Evolutionary conservation across 2,329 filamentous ascomycete species (phyloP), one percentile per base, ranked within the genome.

Genomic region (Myriosclerotinia duriaeana): DNA sequence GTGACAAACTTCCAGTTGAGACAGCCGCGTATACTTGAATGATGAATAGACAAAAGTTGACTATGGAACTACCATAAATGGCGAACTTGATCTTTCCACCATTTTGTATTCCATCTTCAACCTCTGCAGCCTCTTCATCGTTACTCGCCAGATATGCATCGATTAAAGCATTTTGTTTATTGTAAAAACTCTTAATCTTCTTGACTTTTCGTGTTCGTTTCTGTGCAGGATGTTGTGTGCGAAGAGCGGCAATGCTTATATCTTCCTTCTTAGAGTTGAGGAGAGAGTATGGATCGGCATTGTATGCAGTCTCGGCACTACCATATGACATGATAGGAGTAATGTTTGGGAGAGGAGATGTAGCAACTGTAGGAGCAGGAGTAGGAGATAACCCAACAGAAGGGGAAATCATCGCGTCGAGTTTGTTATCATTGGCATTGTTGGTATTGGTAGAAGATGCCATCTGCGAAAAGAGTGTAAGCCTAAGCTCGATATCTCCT

Each of bases 11-110:
- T 56, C 90, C 88, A 0, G 93, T 97, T 0, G 90, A 87, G 55
- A 92, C 85, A 69, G 95, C 95, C 53, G 89, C 95, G 76, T 96
- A 99, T 48, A 97, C 81, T 78, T 99, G 95, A 22, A 99, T 83
- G 5, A 83, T 83, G 0, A 93, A 87, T 7, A 99, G 84, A 38
- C 90, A 69, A 66, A 97, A 78, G 74, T 98, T 98, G 67, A 93
- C 94, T 1, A 80, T 85, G 72, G 97, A 92, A 48, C 85, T 88
- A 20, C 85, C 87, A 76, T 83, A 87, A 17, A 88, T 80, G 50
- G 85, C 86, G 40, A 69, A 64, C 42, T 64, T 66, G 9, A 68
- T 58, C 52, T 68, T 68, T 30, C 63, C 53, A 11, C 63, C 63
- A 9, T 65, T 65, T 52, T 65, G 53, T 14, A 65, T n/a, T 36